Evolutionary conservation across 352 stramenopile species (phyloP), one percentile per base, ranked within the genome.

Genomic region (Pythium biforme): DNA sequence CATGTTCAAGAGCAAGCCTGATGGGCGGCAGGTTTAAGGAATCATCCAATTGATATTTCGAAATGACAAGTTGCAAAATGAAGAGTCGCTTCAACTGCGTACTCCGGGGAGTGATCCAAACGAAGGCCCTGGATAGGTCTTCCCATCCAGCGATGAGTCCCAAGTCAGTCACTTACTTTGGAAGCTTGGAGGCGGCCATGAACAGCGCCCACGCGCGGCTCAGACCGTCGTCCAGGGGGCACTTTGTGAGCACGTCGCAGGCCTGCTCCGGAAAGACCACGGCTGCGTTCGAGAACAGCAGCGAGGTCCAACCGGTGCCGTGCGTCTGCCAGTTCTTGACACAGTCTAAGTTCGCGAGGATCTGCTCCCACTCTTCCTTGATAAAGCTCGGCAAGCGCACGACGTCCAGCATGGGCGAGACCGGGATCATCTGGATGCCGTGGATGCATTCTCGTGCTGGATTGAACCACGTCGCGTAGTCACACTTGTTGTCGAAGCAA

Each of bases 381-480:
- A 88, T 77, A 58, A 90, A 90, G 43, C 66, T 58, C 29, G 62
- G 68, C 22, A 74, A 72, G 60, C 80, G 77, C 52, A 87, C 79
- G 46, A 81, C 76, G 51, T 85, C 76, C 12, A 80, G 74, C 56
- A 87, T 77, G 10, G 78, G 74, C 47, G 78, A 85, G 34, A 90
- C 76, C 0, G 74, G 74, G n/a, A 83, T 62, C 82, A 92, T 92
- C 56, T 92, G 82, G 31, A 92, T 90, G 26, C 82, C 82, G 46
- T 92, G 82, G 60, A 92, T 92, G 29, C 75, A 83, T n/a, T 92
- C 80, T 27, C 75, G 71, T 27, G 81, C 69, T 12, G 83, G 65
- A 27, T 77, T 74, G 64, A 90, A 92, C 79, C 79, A 92, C 43
- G 83, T 90, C 27, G 80, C 77, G 67, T 92, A 92, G 69, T 80